Evolutionary conservation across 257 asterid genomes (phyloP).

Genomic region (Solanum sejunctum): DNA sequence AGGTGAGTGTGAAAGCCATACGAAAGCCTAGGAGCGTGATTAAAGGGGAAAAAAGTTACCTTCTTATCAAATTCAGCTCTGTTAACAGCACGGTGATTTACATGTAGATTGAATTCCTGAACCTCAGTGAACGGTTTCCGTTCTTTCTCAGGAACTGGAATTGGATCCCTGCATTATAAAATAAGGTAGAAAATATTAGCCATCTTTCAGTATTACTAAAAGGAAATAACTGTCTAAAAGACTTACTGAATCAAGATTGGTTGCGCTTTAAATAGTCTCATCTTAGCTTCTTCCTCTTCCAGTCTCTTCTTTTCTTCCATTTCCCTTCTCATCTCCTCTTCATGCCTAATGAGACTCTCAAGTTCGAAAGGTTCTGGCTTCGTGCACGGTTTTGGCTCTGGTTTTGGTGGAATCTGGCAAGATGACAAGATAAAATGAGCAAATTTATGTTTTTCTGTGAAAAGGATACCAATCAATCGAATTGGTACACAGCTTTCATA

Average conservation of each 20-base stretch:
- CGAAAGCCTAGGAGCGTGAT: not conserved
- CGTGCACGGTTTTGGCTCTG: constrained; percentile 87
- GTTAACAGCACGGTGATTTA: constrained; percentile 61
- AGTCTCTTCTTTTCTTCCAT: constrained; percentile 64
- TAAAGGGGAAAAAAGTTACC: constrained; percentile 15
- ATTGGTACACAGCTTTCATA: constrained; percentile 4
- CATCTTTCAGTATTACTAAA: not conserved
- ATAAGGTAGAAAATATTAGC: not conserved
- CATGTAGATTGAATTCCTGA: constrained; percentile 67
- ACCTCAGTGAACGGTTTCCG: constrained; percentile 80
- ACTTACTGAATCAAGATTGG: constrained; percentile 75
- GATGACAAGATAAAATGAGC: not conserved
- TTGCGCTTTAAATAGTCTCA: constrained; percentile 77
- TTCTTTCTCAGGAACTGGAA: constrained; percentile 66
- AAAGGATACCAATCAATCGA: not conserved
- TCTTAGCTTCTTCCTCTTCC: constrained; percentile 75
- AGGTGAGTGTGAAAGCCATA: not conserved
- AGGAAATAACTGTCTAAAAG: not conserved
- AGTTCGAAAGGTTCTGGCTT: constrained; percentile 80
- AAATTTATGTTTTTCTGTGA: not conserved
- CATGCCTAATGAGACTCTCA: constrained; percentile 77
- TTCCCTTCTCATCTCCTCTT: constrained; percentile 80
- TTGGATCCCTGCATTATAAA: constrained; percentile 60
- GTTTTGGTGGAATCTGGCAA: constrained; percentile 79
- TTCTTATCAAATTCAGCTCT: constrained; percentile 83